Evolutionary conservation across 805 yeast genomes (phyloP).

Genomic region (Metschnikowia amazonensis): DNA sequence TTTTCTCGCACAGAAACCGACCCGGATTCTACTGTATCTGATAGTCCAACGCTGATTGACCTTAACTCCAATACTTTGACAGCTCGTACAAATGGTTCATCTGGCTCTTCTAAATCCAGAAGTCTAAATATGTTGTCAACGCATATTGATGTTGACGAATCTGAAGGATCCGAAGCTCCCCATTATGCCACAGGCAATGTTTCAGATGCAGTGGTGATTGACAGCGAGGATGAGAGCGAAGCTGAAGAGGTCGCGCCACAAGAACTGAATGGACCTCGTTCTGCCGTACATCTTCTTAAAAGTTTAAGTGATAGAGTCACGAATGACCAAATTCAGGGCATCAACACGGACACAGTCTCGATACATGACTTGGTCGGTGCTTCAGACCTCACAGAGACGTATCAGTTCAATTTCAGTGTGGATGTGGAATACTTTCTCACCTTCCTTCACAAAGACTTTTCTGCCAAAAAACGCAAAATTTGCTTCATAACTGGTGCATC

Average conservation of each 20-base stretch:
- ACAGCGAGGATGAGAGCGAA: not conserved
- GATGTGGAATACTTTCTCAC: conserved; percentile 39
- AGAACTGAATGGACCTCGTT: conserved; percentile 5
- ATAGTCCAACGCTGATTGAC: not conserved
- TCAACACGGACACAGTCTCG: conserved; percentile 27
- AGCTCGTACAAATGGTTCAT: not conserved
- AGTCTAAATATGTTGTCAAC: not conserved
- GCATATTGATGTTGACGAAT: not conserved
- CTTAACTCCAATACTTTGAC: not conserved
- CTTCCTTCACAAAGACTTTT: conserved; percentile 26
- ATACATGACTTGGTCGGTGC: conserved; percentile 30
- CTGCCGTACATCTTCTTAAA: conserved; percentile 25
- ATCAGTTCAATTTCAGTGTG: conserved; percentile 48
- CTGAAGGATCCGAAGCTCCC: not conserved
- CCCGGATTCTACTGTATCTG: not conserved
- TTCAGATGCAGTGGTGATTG: conserved; percentile 2
- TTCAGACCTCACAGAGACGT: conserved; percentile 30
- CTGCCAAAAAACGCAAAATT: conserved; percentile 16
- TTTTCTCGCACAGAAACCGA: not conserved
- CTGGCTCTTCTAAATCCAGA: not conserved
- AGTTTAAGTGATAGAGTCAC: conserved; percentile 24
- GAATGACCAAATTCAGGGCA: conserved; percentile 7
- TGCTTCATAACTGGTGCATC: conserved; percentile 31
- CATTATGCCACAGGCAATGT: not conserved
- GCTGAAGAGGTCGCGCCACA: not conserved